Base-by-base conservation (phyloP, 2,329 filamentous ascomycete species). In the Diaporthe sp. region DNA sequence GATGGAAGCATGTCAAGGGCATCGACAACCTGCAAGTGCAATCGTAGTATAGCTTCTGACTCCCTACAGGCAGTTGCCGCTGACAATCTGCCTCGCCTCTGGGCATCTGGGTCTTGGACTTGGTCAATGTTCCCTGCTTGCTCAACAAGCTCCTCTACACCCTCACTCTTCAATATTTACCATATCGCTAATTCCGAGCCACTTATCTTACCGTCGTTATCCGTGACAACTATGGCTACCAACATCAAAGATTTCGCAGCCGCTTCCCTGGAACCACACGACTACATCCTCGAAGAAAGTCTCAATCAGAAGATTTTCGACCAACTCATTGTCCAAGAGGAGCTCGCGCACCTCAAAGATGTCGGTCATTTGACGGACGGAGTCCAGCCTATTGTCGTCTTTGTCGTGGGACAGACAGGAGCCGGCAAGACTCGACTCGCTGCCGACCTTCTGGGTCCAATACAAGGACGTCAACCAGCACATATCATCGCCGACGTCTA, bases 401-500 rank as follows among this genome's bases (percentile, higher is more conserved):
- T 88, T 28, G 80, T 87, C 19, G 83, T 87, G 37, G 87, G 87
- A 76, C 87, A 88, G 78, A 88, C 87, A 7, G 87, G 87, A 79
- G 86, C 87, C 19, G 87, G 87, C 70, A 89, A 88, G 76, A 88
- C 86, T 22, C 83, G 83, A 73, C 82, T 86, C 1, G 84, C 86
- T 15, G 86, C 85, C 3, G 78, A 80, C 46, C 79, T 88, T 68
- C 80, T 82, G 25, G 65, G 76, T 5, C 83, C 84, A 61, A 42
- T 70, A 19, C 67, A 76, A 62, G 57, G 75, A 70, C 55, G 70
- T 28, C 22, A 71, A 25, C 75, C 80, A 22, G 83, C 82, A 25
- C 87, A 88, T 81, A 83, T 88, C 77, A 85, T 88, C 73, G 86
- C 87, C 72, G 87, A 88, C 82, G 85, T 85, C 31, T 88, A 87